These are phyloP conservation scores for Paecilomyces dactylethromorphus DNA, from an alignment of 2,329 filamentous ascomycete genomes.

Conservation along the genomic window DNA sequence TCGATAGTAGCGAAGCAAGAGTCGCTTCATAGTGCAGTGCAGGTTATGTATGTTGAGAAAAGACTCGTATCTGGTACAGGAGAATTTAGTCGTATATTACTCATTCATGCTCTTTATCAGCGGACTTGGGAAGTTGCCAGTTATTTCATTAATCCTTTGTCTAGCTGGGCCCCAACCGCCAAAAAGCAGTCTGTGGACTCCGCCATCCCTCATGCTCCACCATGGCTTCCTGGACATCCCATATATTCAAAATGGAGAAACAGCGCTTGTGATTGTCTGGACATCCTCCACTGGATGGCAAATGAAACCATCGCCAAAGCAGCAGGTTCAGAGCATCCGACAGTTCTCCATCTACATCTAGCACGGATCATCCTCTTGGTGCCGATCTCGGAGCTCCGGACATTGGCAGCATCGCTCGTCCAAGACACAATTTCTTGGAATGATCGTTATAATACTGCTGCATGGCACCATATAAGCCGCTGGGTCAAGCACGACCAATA, in stretches of 20 bases:
- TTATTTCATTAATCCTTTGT: conserved; percentile 40
- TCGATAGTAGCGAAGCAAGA: conserved; percentile 14
- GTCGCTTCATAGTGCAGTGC: conserved; percentile 37
- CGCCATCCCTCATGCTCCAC: conserved; percentile 26
- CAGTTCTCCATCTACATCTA: conserved; percentile 50
- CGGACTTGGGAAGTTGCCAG: conserved; percentile 44
- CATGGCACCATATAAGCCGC: conserved; percentile 38
- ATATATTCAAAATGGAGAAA: conserved; percentile 43
- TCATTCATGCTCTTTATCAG: conserved; percentile 46
- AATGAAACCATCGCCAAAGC: conserved; percentile 46
- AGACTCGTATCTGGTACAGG: conserved; percentile 36
- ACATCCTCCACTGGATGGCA: conserved; percentile 54
- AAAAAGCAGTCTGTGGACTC: conserved; percentile 30
- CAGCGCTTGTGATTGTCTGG: conserved; percentile 41
- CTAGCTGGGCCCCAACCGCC: conserved; percentile 40
- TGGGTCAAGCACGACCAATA: conserved; percentile 49
- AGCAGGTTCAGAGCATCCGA: conserved; percentile 48
- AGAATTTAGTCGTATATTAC: conserved; percentile 44
- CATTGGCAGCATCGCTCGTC: conserved; percentile 32
- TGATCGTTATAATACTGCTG: conserved; percentile 19
- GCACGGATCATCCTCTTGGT: conserved; percentile 48
- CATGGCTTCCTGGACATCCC: conserved; percentile 44
- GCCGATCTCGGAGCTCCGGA: conserved; percentile 42
- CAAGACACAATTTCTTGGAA: conserved; percentile 23
- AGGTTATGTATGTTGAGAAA: conserved; percentile 46